Conservation (phyloP, 805 yeast genomes). For the Lachancea lanzarotensis region DNA sequence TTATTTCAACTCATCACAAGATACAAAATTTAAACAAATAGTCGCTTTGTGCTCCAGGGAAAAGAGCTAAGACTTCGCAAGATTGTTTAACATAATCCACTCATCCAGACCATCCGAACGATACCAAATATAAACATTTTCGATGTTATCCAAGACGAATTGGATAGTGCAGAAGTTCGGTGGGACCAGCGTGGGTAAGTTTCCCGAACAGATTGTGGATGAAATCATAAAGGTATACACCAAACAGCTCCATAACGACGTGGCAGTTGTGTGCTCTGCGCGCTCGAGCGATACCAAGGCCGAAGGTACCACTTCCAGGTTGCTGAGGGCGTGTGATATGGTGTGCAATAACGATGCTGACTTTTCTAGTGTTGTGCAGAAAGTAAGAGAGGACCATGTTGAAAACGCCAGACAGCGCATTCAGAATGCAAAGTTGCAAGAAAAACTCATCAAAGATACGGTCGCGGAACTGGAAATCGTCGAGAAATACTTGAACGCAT, state of each 20-base stretch:
- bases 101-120: not conserved
- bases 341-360: constrained; percentile 52
- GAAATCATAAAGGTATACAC: constrained; percentile 71
- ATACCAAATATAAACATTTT: not conserved
- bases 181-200: constrained; percentile 95
- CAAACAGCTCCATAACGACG: constrained; percentile 41
- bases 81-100: not conserved
- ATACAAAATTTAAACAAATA: not conserved
- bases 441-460: constrained; percentile 52
- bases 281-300: constrained; percentile 85
- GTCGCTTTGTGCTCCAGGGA: not conserved
- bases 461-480: constrained; percentile 61
- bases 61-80: not conserved
- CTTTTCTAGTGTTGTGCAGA: constrained; percentile 51
- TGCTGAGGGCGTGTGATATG: constrained; percentile 75
- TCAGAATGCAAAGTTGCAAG: constrained; percentile 38
- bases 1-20: not conserved
- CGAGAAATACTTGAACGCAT: constrained; percentile 70
- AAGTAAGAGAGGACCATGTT: constrained; percentile 72
- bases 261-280: constrained; percentile 95
- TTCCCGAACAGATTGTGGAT: constrained; percentile 76
- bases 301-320: constrained; percentile 91
- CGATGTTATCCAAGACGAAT: constrained; percentile 24
- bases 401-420: constrained; percentile 59
- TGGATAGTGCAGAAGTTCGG: constrained; percentile 94